Percentiles rank a stretch among this genome's conserved stretches.
Evolutionary conservation across 2,329 filamentous ascomycete species (phyloP).

Genomic region (Mariannaea elegans): DNA sequence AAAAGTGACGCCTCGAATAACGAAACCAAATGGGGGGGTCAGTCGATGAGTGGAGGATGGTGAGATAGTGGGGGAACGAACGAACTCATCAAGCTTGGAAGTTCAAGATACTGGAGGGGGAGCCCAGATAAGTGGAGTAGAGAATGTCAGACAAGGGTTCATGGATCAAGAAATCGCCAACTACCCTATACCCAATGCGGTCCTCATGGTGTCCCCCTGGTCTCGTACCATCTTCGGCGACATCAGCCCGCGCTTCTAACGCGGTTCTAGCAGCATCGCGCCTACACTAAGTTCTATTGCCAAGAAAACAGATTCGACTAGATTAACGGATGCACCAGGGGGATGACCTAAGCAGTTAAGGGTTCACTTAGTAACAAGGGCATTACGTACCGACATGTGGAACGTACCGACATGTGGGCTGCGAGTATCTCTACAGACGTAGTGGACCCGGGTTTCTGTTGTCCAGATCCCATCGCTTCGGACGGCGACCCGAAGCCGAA

Average conservation of each 20-base stretch:
- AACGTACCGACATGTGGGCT: not conserved
- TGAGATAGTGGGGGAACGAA: constrained; percentile 33
- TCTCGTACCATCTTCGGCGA: constrained; percentile 6
- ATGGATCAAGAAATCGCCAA: too few species aligned
- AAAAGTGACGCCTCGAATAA: constrained; percentile 21
- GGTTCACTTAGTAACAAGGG: too few species aligned
- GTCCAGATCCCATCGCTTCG: constrained; percentile 4
- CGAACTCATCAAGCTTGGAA: constrained; percentile 17
- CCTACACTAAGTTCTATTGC: too few species aligned
- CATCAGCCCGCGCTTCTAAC: not conserved
- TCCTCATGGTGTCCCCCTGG: constrained; percentile 1
- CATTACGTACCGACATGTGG: too few species aligned
- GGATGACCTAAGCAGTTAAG: too few species aligned
- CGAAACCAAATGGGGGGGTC: constrained; percentile 27
- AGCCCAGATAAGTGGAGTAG: constrained; percentile 5
- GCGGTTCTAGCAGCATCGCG: constrained; percentile 5
- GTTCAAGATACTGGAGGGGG: constrained; percentile 9
- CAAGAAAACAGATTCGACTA: too few species aligned
- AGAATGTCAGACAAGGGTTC: constrained; percentile 3
- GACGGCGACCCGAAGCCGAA: constrained; percentile 15
- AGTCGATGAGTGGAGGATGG: constrained; percentile 33
- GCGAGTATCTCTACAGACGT: too few species aligned
- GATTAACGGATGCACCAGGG: too few species aligned
- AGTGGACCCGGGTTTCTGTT: not conserved
- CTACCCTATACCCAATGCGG: constrained; percentile 26